Conservation (phyloP, 1,139 yeast genomes). For the Saccharomyces hybrid region DNA sequence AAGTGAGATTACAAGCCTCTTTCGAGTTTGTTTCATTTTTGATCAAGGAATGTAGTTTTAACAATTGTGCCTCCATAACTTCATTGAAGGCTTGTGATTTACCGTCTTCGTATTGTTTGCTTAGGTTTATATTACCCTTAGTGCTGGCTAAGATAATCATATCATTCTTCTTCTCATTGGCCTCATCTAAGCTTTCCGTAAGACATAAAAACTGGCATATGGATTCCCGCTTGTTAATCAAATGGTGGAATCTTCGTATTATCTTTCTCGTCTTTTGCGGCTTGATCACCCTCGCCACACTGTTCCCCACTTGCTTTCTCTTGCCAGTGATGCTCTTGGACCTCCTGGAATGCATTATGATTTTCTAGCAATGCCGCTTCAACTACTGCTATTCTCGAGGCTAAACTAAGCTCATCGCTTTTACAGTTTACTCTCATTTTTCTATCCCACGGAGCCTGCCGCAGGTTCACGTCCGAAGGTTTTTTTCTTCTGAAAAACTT, state of each 20-base stretch:
- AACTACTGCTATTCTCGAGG: neutral
- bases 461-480: neutral
- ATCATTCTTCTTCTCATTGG: conserved; percentile 25
- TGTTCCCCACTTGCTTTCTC: conserved; percentile 8
- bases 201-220: conserved; percentile 31
- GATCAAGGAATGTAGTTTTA: conserved; percentile 6
- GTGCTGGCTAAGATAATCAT: conserved; percentile 19
- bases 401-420: neutral
- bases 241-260: conserved; percentile 59
- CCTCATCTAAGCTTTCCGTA: conserved; percentile 13
- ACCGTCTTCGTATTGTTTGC: neutral
- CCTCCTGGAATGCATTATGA: conserved; percentile 18
- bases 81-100: neutral
- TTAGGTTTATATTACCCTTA: neutral
- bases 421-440: neutral
- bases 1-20: conserved; percentile 1
- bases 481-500: neutral
- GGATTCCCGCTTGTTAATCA: conserved; percentile 43
- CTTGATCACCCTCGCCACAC: conserved; percentile 39
- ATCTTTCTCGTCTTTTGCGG: conserved; percentile 61
- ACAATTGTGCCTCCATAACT: conserved; percentile 13
- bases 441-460: neutral
- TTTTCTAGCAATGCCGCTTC: neutral
- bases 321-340: conserved; percentile 35
- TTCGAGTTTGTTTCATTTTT: conserved; percentile 6